Conservation (phyloP, 179 eudicot genomes). For the Gypsophila paniculata region DNA sequence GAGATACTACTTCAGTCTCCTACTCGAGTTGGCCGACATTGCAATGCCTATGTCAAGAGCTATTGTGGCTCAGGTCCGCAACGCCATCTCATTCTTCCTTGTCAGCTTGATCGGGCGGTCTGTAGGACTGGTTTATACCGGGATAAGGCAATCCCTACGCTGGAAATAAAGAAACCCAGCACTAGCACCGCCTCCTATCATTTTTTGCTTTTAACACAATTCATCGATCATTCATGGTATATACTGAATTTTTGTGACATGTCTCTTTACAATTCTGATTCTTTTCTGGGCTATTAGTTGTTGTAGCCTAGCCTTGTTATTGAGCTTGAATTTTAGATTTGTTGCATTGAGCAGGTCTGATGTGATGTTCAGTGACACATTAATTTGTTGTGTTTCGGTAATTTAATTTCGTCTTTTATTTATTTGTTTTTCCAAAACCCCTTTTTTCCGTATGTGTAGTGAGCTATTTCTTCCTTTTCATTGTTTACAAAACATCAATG, state of each 20-base stretch:
- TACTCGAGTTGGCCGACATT: slow-evolving; percentile 77
- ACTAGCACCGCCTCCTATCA: not conserved
- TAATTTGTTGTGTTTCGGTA: not conserved
- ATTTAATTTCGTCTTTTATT: too few species aligned
- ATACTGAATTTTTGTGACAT: not conserved
- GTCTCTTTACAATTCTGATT: slow-evolving; percentile 15
- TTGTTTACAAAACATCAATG: too few species aligned
- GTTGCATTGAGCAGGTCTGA: slow-evolving; percentile 15
- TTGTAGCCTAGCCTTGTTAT: slow-evolving; percentile 12
- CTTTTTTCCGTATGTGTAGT: too few species aligned
- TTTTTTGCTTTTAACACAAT: slow-evolving; percentile 14
- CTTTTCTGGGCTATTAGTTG: slow-evolving; percentile 23
- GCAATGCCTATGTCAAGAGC: slow-evolving; percentile 66
- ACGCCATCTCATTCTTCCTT: slow-evolving; percentile 85
- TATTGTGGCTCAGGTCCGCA: slow-evolving; percentile 61
- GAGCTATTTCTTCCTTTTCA: too few species aligned
- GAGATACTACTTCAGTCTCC: slow-evolving; percentile 86
- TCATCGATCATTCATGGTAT: slow-evolving; percentile 5
- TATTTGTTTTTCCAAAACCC: too few species aligned
- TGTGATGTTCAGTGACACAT: not conserved
- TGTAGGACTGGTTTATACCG: slow-evolving; percentile 82
- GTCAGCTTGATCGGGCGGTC: slow-evolving; percentile 91
- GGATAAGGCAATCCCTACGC: slow-evolving; percentile 71
- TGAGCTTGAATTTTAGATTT: not conserved
- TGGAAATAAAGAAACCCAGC: slow-evolving; percentile 44